Percentiles rank a stretch among this genome's conserved stretches.
Conservation (phyloP, 257 asterid species). For the Solanum tarijense region DNA sequence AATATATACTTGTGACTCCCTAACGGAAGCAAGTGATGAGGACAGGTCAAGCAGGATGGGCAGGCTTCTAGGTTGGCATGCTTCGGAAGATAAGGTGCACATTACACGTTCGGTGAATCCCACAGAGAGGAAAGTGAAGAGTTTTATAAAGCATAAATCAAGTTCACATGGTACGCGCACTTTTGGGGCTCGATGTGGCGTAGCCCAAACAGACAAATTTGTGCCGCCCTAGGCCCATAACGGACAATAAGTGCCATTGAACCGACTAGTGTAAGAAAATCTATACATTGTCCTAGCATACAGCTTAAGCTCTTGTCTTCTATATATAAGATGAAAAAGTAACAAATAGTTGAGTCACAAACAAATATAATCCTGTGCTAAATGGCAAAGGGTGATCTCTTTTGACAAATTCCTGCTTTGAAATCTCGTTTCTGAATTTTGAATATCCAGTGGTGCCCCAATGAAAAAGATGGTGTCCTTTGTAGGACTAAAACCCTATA, state of each 20-base stretch:
- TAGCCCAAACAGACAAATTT: background rate
- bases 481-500: background rate
- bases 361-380: background rate
- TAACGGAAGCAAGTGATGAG: background rate
- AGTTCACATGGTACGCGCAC: background rate
- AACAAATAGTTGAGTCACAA: background rate
- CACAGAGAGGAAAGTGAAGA: background rate
- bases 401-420: background rate
- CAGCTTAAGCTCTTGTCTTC: background rate
- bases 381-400: background rate
- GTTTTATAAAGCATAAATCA: background rate
- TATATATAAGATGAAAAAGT: background rate
- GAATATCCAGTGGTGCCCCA: background rate
- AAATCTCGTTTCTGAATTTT: background rate
- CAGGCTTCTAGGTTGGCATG: background rate
- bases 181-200: background rate
- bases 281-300: background rate
- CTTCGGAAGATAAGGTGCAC: background rate
- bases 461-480: background rate
- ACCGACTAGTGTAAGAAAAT: background rate
- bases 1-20: background rate
- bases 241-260: background rate
- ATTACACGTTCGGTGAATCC: background rate
- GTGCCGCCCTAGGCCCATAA: background rate
- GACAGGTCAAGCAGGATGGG: background rate